Conservation (phyloP, 371 early-diverging fungal species). For the Circinella minor region DNA sequence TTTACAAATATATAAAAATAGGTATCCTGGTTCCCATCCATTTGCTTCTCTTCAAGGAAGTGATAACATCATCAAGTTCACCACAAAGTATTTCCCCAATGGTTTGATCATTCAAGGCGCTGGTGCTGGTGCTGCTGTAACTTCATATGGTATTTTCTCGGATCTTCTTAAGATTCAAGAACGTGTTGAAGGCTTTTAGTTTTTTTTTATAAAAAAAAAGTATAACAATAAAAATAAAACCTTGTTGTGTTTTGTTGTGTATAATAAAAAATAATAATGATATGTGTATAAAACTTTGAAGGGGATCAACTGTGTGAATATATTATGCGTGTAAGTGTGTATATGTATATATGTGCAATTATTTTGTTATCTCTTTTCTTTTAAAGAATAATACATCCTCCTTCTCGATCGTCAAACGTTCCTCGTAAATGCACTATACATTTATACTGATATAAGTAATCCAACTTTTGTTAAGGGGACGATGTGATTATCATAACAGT, state of each 20-base stretch:
- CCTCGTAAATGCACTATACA: neutral
- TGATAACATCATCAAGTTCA: slow-evolving; percentile 96
- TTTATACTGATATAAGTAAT: neutral
- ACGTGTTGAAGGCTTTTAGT: slow-evolving; percentile 48
- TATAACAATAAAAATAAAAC: neutral
- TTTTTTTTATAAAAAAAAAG: neutral
- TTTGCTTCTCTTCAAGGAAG: slow-evolving; percentile 95
- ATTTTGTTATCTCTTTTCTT: neutral
- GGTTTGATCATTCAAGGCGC: slow-evolving; percentile 96
- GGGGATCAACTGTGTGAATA: too few species aligned
- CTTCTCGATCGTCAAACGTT: slow-evolving; percentile 7
- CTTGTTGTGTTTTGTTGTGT: too few species aligned
- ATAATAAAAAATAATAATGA: too few species aligned
- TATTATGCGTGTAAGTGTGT: neutral
- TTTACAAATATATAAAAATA: slow-evolving; percentile 16
- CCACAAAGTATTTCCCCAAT: slow-evolving; percentile 91
- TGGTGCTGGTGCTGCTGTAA: slow-evolving; percentile 97
- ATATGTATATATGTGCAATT: too few species aligned
- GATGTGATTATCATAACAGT: neutral
- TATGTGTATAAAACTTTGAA: too few species aligned
- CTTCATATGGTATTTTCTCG: slow-evolving; percentile 94
- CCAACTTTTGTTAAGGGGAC: neutral
- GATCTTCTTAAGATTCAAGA: slow-evolving; percentile 86
- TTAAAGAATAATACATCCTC: slow-evolving; percentile 9
- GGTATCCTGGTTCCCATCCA: slow-evolving; percentile 88